Base-by-base conservation (phyloP, 176 grass and related monocot species). In the Poa annua region DNA sequence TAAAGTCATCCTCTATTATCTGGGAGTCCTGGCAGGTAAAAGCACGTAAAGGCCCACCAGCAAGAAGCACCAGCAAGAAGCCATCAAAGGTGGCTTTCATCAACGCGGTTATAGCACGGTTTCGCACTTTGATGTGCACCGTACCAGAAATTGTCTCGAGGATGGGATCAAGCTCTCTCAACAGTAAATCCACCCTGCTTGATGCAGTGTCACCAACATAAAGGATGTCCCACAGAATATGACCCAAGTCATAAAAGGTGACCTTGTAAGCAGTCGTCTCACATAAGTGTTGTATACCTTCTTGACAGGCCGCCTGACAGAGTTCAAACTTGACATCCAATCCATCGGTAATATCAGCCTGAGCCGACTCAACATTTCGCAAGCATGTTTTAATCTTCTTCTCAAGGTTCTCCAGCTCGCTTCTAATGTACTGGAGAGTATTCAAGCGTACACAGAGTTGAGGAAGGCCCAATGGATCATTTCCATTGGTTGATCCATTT, bases 81-180 rank as follows among this genome's bases (percentile, higher is more conserved):
- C 96, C 96, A 61, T 98, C 96, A 88, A 91, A 95, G 62, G 85
- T 81, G 12, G 96, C 91, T 83, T 98, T 98, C 96, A 98, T 93
- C 90, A 98, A 85, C 32, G 92, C 93, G 0, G 92, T 98, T 84
- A 98, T 90, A 36, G 92, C 89, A 54, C 93, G 90, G 69, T 98
- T 98, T 71, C 93, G 86, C 56, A 98, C 83, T 65, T 88, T 92
- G 75, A 95, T 88, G 74, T 98, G 96, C 85, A 98, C 91, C 1
- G 79, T 98, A 82, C 81, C 66, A 67, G 96, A 98, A 83, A 98
- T 93, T 8, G 79, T 90, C 89, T 93, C 96, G 19, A 98, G 92
- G 15, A 80, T 85, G 45, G 96, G 93, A 45, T 98, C 96, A 45
- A 98, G 93, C 32, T 95, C 92, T 76, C 80, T 93, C 55, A 95